A percentile compares a stretch with the other conserved stretches of the same genome.
phyloP scores from a whole-genome alignment of 2,329 filamentous ascomycete genomes.

The Hypoxylon rubiginosum region DNA sequence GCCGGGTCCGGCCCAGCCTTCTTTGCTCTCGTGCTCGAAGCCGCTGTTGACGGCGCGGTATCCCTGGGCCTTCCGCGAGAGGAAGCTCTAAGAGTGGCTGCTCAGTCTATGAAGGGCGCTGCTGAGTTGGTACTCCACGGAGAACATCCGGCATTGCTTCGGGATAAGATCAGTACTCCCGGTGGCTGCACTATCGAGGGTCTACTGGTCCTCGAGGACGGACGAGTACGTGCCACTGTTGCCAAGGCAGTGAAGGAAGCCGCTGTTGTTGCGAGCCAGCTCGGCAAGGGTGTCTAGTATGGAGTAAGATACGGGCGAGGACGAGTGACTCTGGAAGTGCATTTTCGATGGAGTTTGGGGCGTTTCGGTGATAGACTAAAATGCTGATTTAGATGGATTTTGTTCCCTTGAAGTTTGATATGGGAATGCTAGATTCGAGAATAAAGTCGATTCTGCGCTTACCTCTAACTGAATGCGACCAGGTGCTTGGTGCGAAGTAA shows the following conservation, averaged over 20 bases:
- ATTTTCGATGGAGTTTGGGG: conserved; percentile 35
- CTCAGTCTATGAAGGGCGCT: conserved; percentile 82
- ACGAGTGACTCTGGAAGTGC: conserved; percentile 15
- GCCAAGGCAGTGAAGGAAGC: conserved; percentile 78
- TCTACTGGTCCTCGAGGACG: conserved; percentile 80
- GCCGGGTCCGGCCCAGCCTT: conserved; percentile 83
- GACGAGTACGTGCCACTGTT: conserved; percentile 74
- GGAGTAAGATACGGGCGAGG: conserved; percentile 54
- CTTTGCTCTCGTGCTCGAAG: conserved; percentile 81
- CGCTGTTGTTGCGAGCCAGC: conserved; percentile 75
- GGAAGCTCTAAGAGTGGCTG: conserved; percentile 82
- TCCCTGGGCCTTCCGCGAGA: conserved; percentile 81
- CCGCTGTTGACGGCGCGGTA: conserved; percentile 81
- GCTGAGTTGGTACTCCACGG: conserved; percentile 77
- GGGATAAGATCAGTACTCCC: conserved; percentile 82
- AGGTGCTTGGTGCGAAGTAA: no score
- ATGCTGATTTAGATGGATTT: conserved; percentile 8
- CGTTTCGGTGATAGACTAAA: conserved; percentile 26
- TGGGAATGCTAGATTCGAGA: not conserved
- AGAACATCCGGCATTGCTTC: conserved; percentile 80
- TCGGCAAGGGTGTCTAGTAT: conserved; percentile 69
- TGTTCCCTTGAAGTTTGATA: no score
- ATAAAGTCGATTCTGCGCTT: no score
- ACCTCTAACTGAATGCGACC: no score
- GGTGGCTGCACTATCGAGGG: conserved; percentile 84